phyloP scores from a whole-genome alignment of 164 flowering plant genomes.

The Paratinospora sagittata region DNA sequence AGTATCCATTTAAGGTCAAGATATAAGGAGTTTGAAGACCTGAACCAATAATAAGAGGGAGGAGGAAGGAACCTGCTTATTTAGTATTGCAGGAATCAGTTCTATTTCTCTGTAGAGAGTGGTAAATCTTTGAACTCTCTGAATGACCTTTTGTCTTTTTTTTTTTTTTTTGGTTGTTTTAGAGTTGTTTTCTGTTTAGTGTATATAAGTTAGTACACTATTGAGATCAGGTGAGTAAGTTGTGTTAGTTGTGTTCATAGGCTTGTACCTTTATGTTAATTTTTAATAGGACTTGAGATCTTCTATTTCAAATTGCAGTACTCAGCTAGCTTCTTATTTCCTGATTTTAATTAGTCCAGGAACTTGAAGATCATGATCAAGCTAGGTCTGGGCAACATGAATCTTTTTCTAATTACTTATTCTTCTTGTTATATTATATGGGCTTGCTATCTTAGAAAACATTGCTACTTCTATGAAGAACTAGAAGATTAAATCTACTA shows the following conservation, averaged over 20 bases:
- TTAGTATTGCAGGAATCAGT: conserved; percentile 1
- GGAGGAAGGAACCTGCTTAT: neutral
- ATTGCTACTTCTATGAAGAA: too few relatives aligned
- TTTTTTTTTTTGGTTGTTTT: neutral
- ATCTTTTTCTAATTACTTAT: too few relatives aligned
- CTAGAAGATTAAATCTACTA: too few relatives aligned
- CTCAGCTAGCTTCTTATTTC: neutral
- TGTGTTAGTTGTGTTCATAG: neutral
- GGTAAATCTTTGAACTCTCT: neutral
- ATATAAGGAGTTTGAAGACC: neutral
- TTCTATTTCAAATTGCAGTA: neutral
- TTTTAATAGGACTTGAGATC: neutral
- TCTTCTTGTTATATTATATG: too few relatives aligned
- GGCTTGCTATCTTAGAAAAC: too few relatives aligned
- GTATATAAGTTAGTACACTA: neutral
- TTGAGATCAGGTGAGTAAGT: neutral
- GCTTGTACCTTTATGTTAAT: neutral
- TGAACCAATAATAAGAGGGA: neutral
- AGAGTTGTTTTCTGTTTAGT: neutral
- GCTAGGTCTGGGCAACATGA: too few relatives aligned
- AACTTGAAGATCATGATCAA: too few relatives aligned
- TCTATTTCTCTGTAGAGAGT: neutral
- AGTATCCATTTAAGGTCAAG: neutral
- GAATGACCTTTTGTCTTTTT: neutral
- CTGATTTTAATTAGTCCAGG: neutral